Evolutionary conservation across 1,284 basidiomycete genomes (phyloP), one percentile per base, ranked within the genome.

Genomic region (Leccinum laetum): DNA sequence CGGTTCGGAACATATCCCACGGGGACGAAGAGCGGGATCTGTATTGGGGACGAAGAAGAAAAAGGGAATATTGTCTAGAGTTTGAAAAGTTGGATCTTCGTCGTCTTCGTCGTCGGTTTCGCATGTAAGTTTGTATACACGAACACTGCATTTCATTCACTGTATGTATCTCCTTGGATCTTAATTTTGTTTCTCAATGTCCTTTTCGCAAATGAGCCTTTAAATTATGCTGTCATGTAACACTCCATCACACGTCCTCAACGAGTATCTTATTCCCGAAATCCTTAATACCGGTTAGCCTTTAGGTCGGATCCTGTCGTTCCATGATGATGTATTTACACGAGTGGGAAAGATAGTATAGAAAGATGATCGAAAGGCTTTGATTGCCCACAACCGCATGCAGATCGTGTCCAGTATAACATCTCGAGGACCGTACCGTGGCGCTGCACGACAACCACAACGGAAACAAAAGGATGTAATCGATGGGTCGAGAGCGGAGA

Each of bases 1-100:
- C 60, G 68, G 74, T 37, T 69, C 73, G 61, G 86, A 82, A 16
- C 87, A 89, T 73, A 90, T 91, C 57, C 89, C 89, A 44, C 80
- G 77, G 68, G 78, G 79, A 18, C 81, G 85, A 66, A 78, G 81
- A 65, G 89, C 89, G 37, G 88, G 89, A 3, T 73, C 73, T 3
- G 69, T 58, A 2, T 65, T 76, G 55, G 71, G 71, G 66, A 55
- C 57, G 16, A 76, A 67, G 64, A 78, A 69, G 65, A 76, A 69
- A 67, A 66, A 65, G 66, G 61, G 69, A 52, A 29, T 68, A 3
- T 59, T 74, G 60, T 64, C 66, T 24, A 57, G n/a, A 35, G 21
- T 62, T 5, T 69, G 56, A 65, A 37, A 52, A 21, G 16, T 52
- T 8, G 24, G 21, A 14, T 24, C n/a, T 52, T 52, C 18, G 21